A percentile compares a stretch with the other conserved stretches of the same genome.
Evolutionary conservation across 2,329 filamentous ascomycete genomes (phyloP).

Genomic region (Cytospora piceicola): DNA sequence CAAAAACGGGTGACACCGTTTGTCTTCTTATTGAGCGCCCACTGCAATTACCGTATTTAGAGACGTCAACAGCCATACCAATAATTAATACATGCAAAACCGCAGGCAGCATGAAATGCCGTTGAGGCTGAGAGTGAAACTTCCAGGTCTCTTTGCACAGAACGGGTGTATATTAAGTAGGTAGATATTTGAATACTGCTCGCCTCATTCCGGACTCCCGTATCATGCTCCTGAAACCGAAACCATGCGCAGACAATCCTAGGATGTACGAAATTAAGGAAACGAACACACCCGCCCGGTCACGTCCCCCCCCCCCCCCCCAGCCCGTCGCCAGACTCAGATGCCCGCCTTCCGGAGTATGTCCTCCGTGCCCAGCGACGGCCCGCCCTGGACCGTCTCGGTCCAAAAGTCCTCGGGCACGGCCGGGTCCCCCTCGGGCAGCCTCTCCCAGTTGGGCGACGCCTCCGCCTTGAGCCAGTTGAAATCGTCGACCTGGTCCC

Average conservation of each 20-base stretch:
- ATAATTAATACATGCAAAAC: not conserved
- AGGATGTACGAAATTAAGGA: not conserved
- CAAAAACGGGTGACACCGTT: not conserved
- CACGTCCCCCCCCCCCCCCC: not conserved
- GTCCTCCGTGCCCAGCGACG: conserved; percentile 64
- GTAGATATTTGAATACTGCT: not conserved
- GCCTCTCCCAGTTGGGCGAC: conserved; percentile 84
- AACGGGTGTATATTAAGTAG: not conserved
- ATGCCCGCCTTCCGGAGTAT: conserved; percentile 58
- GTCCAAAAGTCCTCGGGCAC: conserved; percentile 70
- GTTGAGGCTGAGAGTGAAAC: not conserved
- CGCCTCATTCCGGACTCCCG: conserved; percentile 1
- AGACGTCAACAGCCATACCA: not conserved
- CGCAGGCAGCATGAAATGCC: not conserved
- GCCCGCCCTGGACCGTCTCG: conserved; percentile 66
- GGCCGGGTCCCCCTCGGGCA: conserved; percentile 52
- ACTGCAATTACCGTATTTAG: not conserved
- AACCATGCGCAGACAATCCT: conserved; percentile 4
- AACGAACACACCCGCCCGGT: not conserved
- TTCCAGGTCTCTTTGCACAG: too few relatives aligned
- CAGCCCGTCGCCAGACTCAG: conserved; percentile 20
- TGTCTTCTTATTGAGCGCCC: not conserved
- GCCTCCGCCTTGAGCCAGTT: conserved; percentile 89
- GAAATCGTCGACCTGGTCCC: conserved; percentile 94
- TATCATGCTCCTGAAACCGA: conserved; percentile 15